Evolutionary conservation across 1,284 basidiomycete genomes (phyloP).

Genomic region (Sporisorium graminicola): DNA sequence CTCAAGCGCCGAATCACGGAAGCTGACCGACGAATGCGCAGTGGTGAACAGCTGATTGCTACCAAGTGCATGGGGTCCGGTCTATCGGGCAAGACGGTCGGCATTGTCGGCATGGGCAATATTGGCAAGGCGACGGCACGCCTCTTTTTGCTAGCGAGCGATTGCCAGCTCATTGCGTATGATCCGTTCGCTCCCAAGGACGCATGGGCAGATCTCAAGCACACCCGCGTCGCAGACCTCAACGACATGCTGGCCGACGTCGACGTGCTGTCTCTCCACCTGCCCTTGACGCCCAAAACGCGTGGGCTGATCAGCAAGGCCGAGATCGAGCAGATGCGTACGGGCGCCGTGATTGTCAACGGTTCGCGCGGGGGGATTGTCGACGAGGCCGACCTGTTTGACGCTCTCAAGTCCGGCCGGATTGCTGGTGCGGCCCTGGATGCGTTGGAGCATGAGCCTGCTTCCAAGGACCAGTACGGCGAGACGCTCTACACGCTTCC

Average conservation of each 20-base stretch:
- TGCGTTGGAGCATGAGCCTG: slow-evolving; percentile 1
- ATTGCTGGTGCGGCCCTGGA: slow-evolving; percentile 5
- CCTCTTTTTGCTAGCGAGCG: slow-evolving; percentile 2
- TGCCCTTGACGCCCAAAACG: slow-evolving; percentile 7
- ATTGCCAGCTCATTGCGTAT: slow-evolving; percentile 1
- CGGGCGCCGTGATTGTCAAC: slow-evolving; percentile 3
- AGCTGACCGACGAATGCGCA: slow-evolving; percentile 10
- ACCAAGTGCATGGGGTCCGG: slow-evolving; percentile 10
- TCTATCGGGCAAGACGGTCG: background rate
- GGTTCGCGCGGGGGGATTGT: slow-evolving; percentile 4
- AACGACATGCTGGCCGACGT: slow-evolving; percentile 2
- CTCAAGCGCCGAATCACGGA: slow-evolving; percentile 7
- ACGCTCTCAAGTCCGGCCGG: slow-evolving; percentile 2
- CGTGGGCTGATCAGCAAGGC: slow-evolving; percentile 7
- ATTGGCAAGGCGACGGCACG: slow-evolving; percentile 8
- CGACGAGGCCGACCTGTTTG: slow-evolving; percentile 5
- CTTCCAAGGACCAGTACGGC: slow-evolving; percentile 2
- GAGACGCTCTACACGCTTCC: slow-evolving; percentile 2
- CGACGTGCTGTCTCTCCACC: slow-evolving; percentile 9
- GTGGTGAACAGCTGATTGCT: background rate
- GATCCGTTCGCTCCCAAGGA: slow-evolving; percentile 9
- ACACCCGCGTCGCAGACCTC: background rate
- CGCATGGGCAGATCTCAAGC: slow-evolving; percentile 4
- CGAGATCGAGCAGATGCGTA: slow-evolving; percentile 4
- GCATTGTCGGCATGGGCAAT: slow-evolving; percentile 11